Percentiles rank a stretch among this genome's conserved stretches.
Conservation (phyloP, 208 protist genomes). For the Novymonas esmeraldas region DNA sequence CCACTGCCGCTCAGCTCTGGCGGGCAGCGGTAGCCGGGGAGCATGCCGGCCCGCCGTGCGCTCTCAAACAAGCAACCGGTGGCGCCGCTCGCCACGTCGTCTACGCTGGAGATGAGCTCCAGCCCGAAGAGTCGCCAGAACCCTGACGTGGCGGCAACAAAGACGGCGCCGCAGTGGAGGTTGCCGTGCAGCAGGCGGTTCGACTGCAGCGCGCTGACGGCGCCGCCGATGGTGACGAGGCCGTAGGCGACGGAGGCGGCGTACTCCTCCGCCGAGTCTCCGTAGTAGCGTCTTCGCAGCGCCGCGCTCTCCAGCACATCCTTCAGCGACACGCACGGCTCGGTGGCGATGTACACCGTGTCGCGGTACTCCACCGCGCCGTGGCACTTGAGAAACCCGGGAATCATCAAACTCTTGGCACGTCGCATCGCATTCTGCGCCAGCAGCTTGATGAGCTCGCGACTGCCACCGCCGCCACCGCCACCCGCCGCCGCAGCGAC, state of each 20-base stretch:
- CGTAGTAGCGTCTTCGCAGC: conserved; percentile 33
- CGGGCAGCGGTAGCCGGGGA: conserved; percentile 46
- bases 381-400: conserved; percentile 74
- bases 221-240: conserved; percentile 48
- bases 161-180: conserved; percentile 68
- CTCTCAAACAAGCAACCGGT: conserved; percentile 16
- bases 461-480: conserved; percentile 5
- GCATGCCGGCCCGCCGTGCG: conserved; percentile 24
- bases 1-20: conserved; percentile 28
- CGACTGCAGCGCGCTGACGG: conserved; percentile 65
- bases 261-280: conserved; percentile 9
- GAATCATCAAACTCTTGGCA: conserved; percentile 77
- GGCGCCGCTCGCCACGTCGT: conserved; percentile 12
- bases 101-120: conserved; percentile 52
- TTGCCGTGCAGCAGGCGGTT: conserved; percentile 87
- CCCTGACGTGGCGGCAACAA: conserved; percentile 51
- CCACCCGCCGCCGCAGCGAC: conserved; percentile 8
- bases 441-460: conserved; percentile 33
- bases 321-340: conserved; percentile 65
- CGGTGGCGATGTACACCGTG: conserved; percentile 84
- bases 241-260: conserved; percentile 59
- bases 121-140: conserved; percentile 86
- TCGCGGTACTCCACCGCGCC: conserved; percentile 71
- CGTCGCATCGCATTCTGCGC: conserved; percentile 69
- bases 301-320: conserved; percentile 38